Base-by-base conservation (phyloP, 2,329 filamentous ascomycete genomes). In the Scleromitrula shiraiana region DNA sequence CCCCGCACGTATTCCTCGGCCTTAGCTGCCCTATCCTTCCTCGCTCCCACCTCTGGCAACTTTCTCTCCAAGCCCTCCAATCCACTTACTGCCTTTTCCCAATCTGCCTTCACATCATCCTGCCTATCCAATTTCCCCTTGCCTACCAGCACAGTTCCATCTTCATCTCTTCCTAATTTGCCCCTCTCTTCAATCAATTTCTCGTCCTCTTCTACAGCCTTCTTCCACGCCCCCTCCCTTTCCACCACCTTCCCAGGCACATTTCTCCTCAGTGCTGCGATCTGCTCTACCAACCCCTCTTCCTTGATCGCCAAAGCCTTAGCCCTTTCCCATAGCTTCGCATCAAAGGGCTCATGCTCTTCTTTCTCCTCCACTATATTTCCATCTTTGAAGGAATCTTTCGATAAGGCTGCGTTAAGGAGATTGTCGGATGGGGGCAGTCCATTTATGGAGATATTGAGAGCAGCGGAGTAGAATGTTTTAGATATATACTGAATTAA, bases 391-490 rank as follows among this genome's bases (percentile, higher is more conserved):
- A 29, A 24, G 17, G 41, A 29, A 36, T 54, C 52, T 49, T 59
- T 49, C 22, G 62, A 55, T 43, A 74, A 52, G n/a, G 59, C 49
- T 4, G 48, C 41, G 9, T 54, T n/a, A 4, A 62, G 63, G 59
- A 72, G 68, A 39, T 62, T 54, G 5, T 62, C 59, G 12, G 66
- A 53, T 36, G 72, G 57, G 47, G 70, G 62, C 64, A 54, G 67
- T 47, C 80, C 80, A 67, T 83, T 83, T 61, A 83, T 80, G 52
- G 71, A 71, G 47, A 83, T 72, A 67, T 80, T 82, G 8, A 75
- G 73, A 2, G 73, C 66, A 23, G 78, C 77, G 53, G 78, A 70
- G 46, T 68, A 68, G 64, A 82, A 83, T 10, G 79, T 81, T 41
- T 72, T 70, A 53, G 68, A 66, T 59, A 84, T 81, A 68, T 82